A percentile compares a stretch with the other conserved stretches of the same genome.
These are phyloP conservation scores for Candida mattraensis DNA, from an alignment of 805 yeast species.

Conservation along the genomic window DNA sequence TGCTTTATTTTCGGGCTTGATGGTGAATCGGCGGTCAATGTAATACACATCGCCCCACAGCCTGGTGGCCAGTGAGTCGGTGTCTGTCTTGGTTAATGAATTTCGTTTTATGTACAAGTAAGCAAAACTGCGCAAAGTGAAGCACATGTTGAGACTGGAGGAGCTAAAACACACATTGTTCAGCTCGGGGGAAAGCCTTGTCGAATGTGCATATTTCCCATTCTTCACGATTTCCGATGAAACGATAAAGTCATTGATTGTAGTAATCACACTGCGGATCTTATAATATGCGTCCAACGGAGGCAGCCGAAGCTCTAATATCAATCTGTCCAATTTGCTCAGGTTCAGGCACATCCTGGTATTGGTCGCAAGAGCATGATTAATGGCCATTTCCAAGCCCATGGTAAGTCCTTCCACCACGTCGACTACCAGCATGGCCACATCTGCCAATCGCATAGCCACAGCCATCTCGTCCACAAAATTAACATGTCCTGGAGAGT, in stretches of 20 bases:
- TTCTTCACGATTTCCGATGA: slow-evolving; percentile 25
- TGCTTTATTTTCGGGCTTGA: slow-evolving; percentile 27
- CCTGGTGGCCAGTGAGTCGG: slow-evolving; percentile 47
- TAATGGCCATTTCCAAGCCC: slow-evolving; percentile 52
- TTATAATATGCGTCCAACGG: slow-evolving; percentile 74
- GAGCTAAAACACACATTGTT: slow-evolving; percentile 79
- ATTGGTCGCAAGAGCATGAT: slow-evolving; percentile 49
- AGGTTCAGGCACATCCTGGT: slow-evolving; percentile 60
- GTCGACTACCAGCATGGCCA: slow-evolving; percentile 73
- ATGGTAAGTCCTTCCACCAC: slow-evolving; percentile 77
- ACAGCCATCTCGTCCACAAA: slow-evolving; percentile 74
- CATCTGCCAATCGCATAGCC: slow-evolving; percentile 60
- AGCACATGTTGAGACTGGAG: slow-evolving; percentile 57
- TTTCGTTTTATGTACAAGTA: slow-evolving; percentile 42
- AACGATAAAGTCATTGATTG: slow-evolving; percentile 55
- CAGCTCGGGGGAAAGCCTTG: slow-evolving; percentile 54
- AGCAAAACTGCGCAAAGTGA: slow-evolving; percentile 68
- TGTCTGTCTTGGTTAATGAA: slow-evolving; percentile 24
- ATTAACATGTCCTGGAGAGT: slow-evolving; percentile 90
- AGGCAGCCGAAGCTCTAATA: slow-evolving; percentile 75
- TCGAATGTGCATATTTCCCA: slow-evolving; percentile 29
- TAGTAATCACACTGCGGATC: slow-evolving; percentile 56
- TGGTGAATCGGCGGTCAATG: slow-evolving; percentile 47
- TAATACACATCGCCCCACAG: slow-evolving; percentile 81
- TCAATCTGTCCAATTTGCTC: slow-evolving; percentile 83